A percentile compares a stretch with the other conserved stretches of the same genome.
Conservation (phyloP, 805 yeast species). For the Ogataea chonburiensis region DNA sequence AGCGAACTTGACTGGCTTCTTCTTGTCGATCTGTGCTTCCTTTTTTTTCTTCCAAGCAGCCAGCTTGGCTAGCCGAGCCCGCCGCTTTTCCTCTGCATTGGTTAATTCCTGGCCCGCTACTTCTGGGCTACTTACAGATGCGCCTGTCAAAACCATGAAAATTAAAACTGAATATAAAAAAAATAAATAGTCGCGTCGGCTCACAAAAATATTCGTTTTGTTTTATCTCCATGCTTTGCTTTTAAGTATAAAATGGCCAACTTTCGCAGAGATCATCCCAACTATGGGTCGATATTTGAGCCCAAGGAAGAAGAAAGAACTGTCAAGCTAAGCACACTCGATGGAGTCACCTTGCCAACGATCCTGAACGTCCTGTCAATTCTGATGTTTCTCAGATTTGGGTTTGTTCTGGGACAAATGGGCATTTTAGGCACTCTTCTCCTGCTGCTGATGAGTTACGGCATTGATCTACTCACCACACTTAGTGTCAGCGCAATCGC, state of each 20-base stretch:
- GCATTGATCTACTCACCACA: constrained; percentile 81
- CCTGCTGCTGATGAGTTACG: constrained; percentile 68
- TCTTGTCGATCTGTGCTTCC: constrained; percentile 29
- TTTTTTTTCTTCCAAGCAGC: constrained; percentile 63
- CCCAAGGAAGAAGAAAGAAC: constrained; percentile 5
- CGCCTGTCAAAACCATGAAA: constrained; percentile 2
- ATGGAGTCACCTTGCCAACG: constrained; percentile 93
- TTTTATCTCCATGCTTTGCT: constrained; percentile 9
- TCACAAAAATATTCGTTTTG: not conserved
- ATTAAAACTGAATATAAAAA: no score
- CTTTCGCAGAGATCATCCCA: constrained; percentile 2
- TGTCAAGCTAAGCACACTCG: constrained; percentile 70
- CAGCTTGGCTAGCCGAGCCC: constrained; percentile 50
- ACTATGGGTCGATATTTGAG: constrained; percentile 12
- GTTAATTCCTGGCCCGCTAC: constrained; percentile 11
- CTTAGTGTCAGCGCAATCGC: constrained; percentile 92
- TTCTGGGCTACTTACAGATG: constrained; percentile 12
- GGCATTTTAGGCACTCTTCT: constrained; percentile 79
- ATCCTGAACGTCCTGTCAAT: constrained; percentile 89
- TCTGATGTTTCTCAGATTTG: constrained; percentile 92
- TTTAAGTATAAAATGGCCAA: not conserved
- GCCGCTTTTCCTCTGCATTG: constrained; percentile 34
- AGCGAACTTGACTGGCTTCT: constrained; percentile 22
- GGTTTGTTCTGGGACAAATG: constrained; percentile 92
- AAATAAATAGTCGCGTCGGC: constrained; percentile 1